A percentile compares a stretch with the other conserved stretches of the same genome.
phyloP scores from a whole-genome alignment of 1,284 basidiomycete species.

The Cryptococcus sp. region DNA sequence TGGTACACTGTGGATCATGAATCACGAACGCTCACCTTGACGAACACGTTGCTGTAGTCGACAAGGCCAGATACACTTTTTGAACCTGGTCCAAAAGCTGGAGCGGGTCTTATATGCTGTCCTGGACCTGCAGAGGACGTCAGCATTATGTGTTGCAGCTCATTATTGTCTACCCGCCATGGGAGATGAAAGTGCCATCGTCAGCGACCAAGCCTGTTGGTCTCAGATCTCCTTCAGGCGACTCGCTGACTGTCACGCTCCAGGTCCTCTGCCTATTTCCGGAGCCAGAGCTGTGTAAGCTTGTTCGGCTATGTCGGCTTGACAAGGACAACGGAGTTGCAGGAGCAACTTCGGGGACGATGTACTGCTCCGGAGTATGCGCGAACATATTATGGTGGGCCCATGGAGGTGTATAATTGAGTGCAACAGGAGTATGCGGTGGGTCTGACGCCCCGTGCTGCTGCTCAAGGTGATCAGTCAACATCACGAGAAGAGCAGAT shows the following conservation, averaged over 20 bases:
- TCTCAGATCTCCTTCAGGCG: conserved; percentile 20
- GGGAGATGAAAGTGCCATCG: conserved; percentile 58
- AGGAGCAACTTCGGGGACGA: not conserved
- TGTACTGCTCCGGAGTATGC: not conserved
- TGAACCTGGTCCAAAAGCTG: conserved; percentile 68
- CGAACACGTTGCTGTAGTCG: conserved; percentile 84
- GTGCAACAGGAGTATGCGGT: conserved; percentile 16
- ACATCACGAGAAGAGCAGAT: too few relatives aligned
- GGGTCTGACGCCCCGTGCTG: not conserved
- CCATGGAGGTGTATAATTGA: conserved; percentile 29
- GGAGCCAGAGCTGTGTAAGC: conserved; percentile 1
- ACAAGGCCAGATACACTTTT: conserved; percentile 79
- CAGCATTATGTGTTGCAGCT: not conserved
- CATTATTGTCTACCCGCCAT: conserved; percentile 56
- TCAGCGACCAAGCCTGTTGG: conserved; percentile 33
- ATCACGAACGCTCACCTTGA: conserved; percentile 30
- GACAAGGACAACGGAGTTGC: conserved; percentile 5
- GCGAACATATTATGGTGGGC: conserved; percentile 32
- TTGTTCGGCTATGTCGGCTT: conserved; percentile 12
- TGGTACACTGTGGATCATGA: not conserved
- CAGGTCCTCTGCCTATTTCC: conserved; percentile 17
- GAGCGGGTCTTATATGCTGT: conserved; percentile 82
- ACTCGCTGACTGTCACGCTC: conserved; percentile 31
- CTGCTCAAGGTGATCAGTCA: too few relatives aligned
- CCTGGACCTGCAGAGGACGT: conserved; percentile 59